Base-by-base conservation (phyloP, 192 early-diverging fungal species). In the Irineochytrium annulatum region DNA sequence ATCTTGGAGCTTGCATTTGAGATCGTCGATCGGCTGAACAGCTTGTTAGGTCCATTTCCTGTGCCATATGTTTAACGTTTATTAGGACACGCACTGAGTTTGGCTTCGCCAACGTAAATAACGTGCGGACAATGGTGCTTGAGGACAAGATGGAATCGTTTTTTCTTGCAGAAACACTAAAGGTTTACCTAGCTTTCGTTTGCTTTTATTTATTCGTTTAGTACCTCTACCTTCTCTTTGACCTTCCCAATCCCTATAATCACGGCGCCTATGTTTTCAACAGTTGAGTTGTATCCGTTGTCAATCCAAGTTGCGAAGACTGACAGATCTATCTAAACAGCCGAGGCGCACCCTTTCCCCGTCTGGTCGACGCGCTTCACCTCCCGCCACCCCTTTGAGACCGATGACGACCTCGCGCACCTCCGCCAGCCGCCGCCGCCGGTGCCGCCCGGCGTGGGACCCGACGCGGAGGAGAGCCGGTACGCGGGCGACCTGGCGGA, bases 71-170 rank as follows among this genome's bases (percentile, higher is more conserved):
- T 4, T 0, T 17, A 3, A 22, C 11, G 5, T 32, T 35, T 24
- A n/a, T 4, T 24, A 61, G 63, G 17, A 43, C 57, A 41, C 55
- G 57, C 3, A 62, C 65, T 31, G 27, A 34, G 20, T 60, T 58
- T 34, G 71, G 71, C 17, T 73, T 64, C 43, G 63, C 73, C 8
- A 57, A 64, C 33, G 48, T 74, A n/a, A 31, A 5, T 19, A 29
- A 68, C 39, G 71, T 73, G 16, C 19, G 14, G 0, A 48, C 61
- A n/a, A 16, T 62, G 0, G 56, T 20, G 13, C 39, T 59, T 3
- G 57, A 65, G 29, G 71, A 71, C 44, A 62, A 64, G 43, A 60
- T 71, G 63, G 68, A 71, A 35, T 43, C 34, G 14, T 76, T 64
- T 19, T 72, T 66, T 14, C 59, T 62, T 1, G 75, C 69, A 3